Percentiles rank a stretch among this genome's conserved stretches.
These are phyloP conservation scores for Rhypophila decipiens DNA, from an alignment of 495 filamentous ascomycete species.

Conservation along the genomic window DNA sequence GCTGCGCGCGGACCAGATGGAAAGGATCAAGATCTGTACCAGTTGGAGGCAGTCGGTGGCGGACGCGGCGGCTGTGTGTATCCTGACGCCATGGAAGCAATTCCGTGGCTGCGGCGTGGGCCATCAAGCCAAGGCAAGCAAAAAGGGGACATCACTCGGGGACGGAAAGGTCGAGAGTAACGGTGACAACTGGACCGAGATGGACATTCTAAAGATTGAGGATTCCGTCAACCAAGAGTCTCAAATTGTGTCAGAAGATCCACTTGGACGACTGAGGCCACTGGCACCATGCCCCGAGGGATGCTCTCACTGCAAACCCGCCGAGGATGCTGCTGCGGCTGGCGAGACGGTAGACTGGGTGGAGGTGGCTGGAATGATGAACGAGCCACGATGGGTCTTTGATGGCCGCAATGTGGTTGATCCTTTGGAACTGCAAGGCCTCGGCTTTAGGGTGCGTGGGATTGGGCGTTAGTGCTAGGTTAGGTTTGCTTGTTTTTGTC, in stretches of 20 bases:
- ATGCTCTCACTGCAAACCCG: conserved; percentile 26
- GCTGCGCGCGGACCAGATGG: conserved; percentile 24
- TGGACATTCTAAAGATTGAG: conserved; percentile 16
- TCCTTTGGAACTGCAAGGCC: conserved; percentile 15
- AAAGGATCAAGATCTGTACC: conserved; percentile 30
- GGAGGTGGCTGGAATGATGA: conserved; percentile 48
- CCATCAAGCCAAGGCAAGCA: neutral
- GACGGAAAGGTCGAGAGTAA: neutral
- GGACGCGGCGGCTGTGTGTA: conserved; percentile 20
- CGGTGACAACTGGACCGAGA: conserved; percentile 12
- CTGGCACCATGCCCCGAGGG: conserved; percentile 11
- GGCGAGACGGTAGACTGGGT: conserved; percentile 46
- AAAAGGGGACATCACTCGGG: neutral
- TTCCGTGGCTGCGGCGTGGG: conserved; percentile 18
- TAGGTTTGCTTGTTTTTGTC: too few relatives aligned
- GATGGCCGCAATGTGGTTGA: conserved; percentile 50
- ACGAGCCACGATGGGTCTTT: conserved; percentile 63
- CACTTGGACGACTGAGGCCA: conserved; percentile 18
- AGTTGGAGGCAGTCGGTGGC: conserved; percentile 44
- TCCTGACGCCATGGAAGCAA: conserved; percentile 27
- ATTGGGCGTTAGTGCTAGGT: too few relatives aligned
- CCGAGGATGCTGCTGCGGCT: conserved; percentile 3
- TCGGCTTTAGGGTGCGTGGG: conserved; percentile 21
- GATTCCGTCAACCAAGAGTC: conserved; percentile 3
- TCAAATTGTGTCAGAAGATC: conserved; percentile 11